Evolutionary conservation across 495 filamentous ascomycete species (phyloP).

Genomic region (Annulohypoxylon maeteangense): DNA sequence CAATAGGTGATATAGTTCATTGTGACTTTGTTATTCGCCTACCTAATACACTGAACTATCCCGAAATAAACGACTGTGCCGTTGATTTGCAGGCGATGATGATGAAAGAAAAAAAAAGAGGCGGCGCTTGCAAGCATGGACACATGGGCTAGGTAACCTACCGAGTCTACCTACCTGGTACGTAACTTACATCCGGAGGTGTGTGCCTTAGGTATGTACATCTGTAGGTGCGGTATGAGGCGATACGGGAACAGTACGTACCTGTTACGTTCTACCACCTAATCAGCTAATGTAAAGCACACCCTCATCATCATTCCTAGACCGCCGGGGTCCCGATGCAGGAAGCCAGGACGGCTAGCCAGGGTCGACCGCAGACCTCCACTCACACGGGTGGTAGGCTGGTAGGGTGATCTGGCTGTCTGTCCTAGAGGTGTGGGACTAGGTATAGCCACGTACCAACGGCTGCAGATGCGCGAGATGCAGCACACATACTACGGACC

Average conservation of each 20-base stretch:
- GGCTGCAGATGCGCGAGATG: slow-evolving; percentile 54
- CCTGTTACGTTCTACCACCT: slow-evolving; percentile 15
- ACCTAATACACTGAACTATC: background rate
- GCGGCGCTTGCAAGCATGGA: slow-evolving; percentile 21
- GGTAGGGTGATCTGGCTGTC: slow-evolving; percentile 41
- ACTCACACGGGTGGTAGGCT: slow-evolving; percentile 48
- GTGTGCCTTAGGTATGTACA: slow-evolving; percentile 36
- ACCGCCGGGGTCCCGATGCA: slow-evolving; percentile 39
- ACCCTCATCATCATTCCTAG: slow-evolving; percentile 40
- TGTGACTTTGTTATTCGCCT: slow-evolving; percentile 5
- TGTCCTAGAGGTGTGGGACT: slow-evolving; percentile 44
- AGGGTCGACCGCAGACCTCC: slow-evolving; percentile 38
- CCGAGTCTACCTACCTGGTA: slow-evolving; percentile 34
- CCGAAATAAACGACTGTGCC: slow-evolving; percentile 19
- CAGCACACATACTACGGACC: slow-evolving; percentile 41
- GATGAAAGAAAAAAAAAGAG: slow-evolving; percentile 15
- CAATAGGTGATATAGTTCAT: background rate
- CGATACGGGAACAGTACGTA: slow-evolving; percentile 25
- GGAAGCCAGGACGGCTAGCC: slow-evolving; percentile 41
- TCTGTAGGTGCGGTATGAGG: background rate
- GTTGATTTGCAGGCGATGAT: slow-evolving; percentile 7
- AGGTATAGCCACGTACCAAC: slow-evolving; percentile 44
- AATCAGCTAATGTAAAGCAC: slow-evolving; percentile 24
- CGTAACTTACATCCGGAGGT: slow-evolving; percentile 42
- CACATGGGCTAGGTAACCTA: slow-evolving; percentile 28